Conservation (phyloP, 1,139 yeast species). For the Hyphopichia pseudoburtonii region DNA sequence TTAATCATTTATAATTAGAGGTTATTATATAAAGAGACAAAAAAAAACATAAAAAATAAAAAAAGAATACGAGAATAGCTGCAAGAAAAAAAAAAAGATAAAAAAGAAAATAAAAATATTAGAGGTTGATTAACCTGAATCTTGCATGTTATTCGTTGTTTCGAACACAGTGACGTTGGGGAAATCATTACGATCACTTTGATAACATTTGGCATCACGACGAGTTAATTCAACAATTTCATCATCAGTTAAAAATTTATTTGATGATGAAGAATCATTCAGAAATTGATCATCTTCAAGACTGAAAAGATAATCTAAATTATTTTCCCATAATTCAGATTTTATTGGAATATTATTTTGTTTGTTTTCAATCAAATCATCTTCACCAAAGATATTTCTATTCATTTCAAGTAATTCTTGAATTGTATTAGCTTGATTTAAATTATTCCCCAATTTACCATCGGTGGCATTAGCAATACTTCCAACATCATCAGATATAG, state of each 20-base stretch:
- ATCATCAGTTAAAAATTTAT: conserved; percentile 19
- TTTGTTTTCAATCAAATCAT: conserved; percentile 12
- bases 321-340: conserved; percentile 1
- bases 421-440: background rate
- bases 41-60: no score
- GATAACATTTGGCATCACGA: conserved; percentile 50
- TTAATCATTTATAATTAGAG: no score
- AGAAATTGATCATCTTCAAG: background rate
- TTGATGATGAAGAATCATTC: background rate
- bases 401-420: conserved; percentile 18
- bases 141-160: conserved; percentile 36
- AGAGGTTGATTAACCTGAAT: background rate
- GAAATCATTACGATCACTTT: conserved; percentile 22
- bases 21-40: no score
- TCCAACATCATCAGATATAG: no score
- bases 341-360: conserved; percentile 14
- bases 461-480: background rate
- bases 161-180: conserved; percentile 53
- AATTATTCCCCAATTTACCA: background rate
- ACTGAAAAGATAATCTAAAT: background rate
- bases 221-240: conserved; percentile 59
- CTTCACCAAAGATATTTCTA: background rate
- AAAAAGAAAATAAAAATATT: no score
- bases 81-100: no score
- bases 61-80: no score